phyloP scores from a whole-genome alignment of 2,329 filamentous ascomycete genomes.

The Annulohypoxylon truncatum region DNA sequence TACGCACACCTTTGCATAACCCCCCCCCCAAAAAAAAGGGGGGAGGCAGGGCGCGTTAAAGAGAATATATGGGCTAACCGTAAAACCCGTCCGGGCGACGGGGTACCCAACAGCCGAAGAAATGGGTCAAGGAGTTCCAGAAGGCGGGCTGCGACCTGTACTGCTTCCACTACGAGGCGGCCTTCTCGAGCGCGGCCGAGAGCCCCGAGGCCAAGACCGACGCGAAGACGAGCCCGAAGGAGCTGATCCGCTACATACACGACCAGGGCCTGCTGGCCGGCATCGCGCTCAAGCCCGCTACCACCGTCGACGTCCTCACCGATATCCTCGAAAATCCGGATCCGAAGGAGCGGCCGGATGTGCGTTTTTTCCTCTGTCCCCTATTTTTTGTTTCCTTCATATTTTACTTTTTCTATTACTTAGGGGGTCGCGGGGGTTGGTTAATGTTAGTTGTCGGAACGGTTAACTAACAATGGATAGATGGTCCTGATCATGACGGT shows the following conservation, averaged over 20 bases:
- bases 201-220: constrained; percentile 77
- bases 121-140: constrained; percentile 97
- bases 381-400: background rate
- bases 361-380: constrained; percentile 59
- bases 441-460: too few relatives aligned
- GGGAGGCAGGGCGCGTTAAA: too few relatives aligned
- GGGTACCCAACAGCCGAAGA: constrained; percentile 78
- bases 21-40: too few relatives aligned
- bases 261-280: constrained; percentile 88
- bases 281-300: constrained; percentile 95
- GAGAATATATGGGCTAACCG: constrained; percentile 5
- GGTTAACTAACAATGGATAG: constrained; percentile 59
- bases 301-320: constrained; percentile 90
- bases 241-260: constrained; percentile 92
- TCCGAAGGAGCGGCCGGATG: constrained; percentile 85
- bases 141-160: constrained; percentile 97
- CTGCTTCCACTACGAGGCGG: constrained; percentile 99
- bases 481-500: constrained; percentile 99
- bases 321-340: constrained; percentile 82
- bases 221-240: constrained; percentile 80
- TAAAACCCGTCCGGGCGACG: background rate
- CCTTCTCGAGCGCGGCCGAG: constrained; percentile 87
- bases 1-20: too few relatives aligned
- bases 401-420: background rate
- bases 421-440: too few relatives aligned